Conservation (phyloP, 257 asterid genomes). For the Solanum rostratum region DNA sequence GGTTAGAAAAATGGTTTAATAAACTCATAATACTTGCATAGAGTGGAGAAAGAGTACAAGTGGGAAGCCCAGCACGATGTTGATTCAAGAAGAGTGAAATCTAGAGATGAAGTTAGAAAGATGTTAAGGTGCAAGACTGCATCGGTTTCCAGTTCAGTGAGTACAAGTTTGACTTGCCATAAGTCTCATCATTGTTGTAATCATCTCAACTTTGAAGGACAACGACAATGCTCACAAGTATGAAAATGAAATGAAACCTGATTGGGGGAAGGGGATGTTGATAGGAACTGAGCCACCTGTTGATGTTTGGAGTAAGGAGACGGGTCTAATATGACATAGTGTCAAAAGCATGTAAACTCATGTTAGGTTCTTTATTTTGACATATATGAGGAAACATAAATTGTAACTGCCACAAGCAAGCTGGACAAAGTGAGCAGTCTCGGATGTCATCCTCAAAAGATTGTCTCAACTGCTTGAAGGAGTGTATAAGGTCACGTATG, state of each 20-base stretch:
- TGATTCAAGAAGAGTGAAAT: background rate
- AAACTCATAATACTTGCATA: background rate
- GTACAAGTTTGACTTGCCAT: background rate
- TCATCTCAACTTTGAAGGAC: background rate
- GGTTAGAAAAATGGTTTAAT: background rate
- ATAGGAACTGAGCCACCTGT: background rate
- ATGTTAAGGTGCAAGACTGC: background rate
- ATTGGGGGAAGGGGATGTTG: background rate
- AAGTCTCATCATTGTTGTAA: background rate
- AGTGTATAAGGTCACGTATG: background rate
- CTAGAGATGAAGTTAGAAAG: background rate
- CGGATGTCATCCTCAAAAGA: background rate
- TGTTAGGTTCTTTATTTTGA: background rate
- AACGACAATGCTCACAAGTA: background rate
- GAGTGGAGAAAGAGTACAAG: background rate
- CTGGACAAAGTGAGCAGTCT: background rate
- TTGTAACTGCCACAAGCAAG: background rate
- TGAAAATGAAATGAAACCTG: background rate
- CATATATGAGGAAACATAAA: background rate
- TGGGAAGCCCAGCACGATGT: background rate
- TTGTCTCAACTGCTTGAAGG: background rate
- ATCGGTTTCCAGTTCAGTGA: background rate
- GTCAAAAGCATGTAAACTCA: background rate
- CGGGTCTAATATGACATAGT: background rate
- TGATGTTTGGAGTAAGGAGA: background rate